Evolutionary conservation across 1,284 basidiomycete genomes (phyloP).

Genomic region (Leccinum angustisporum): DNA sequence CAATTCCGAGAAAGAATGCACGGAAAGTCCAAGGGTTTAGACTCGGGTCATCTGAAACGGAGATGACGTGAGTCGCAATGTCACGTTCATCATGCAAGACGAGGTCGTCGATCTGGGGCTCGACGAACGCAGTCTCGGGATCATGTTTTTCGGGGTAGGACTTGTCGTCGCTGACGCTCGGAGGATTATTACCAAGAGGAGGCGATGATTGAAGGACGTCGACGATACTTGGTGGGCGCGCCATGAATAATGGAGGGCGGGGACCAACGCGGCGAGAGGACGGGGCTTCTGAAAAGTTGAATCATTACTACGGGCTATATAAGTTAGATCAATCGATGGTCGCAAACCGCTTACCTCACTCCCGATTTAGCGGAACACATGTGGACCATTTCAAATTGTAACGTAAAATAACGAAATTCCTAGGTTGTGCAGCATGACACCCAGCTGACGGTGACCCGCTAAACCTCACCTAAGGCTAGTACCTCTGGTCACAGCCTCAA

Average conservation of each 20-base stretch:
- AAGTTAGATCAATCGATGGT: neutral
- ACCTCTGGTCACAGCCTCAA: neutral
- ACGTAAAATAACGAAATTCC: neutral
- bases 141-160: slow-evolving; percentile 33
- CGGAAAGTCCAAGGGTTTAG: slow-evolving; percentile 60
- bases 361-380: neutral
- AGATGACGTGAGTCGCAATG: slow-evolving; percentile 53
- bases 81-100: slow-evolving; percentile 46
- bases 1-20: slow-evolving; percentile 55
- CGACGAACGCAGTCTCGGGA: slow-evolving; percentile 32
- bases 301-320: neutral
- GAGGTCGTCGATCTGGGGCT: slow-evolving; percentile 18
- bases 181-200: neutral
- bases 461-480: neutral
- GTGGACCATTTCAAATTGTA: neutral
- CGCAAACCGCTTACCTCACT: neutral
- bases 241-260: slow-evolving; percentile 13
- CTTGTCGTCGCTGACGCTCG: slow-evolving; percentile 35
- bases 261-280: neutral
- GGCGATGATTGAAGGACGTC: slow-evolving; percentile 8
- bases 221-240: neutral
- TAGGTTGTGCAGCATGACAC: too few species aligned
- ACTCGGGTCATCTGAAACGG: slow-evolving; percentile 52
- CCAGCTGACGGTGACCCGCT: too few species aligned
- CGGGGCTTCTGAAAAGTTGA: neutral